Conservation (phyloP, 2,329 filamentous ascomycete species). For the Fusarium sp. region DNA sequence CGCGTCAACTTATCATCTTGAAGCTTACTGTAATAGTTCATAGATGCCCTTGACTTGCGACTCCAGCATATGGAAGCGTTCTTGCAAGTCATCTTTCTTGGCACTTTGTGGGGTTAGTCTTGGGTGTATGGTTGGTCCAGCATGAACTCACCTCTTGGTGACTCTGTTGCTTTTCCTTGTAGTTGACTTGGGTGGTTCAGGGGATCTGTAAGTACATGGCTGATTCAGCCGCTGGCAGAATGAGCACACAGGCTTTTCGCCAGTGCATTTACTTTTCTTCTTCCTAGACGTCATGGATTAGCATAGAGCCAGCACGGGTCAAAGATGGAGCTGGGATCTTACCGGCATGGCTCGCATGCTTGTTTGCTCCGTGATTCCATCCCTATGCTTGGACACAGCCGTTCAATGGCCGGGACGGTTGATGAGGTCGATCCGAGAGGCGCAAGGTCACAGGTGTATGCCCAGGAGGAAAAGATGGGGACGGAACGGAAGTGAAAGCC, state of each 20-base stretch:
- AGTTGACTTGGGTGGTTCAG: not conserved
- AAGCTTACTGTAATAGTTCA: slow-evolving; percentile 1
- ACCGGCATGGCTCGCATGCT: slow-evolving; percentile 27
- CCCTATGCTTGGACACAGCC: not conserved
- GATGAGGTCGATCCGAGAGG: not conserved
- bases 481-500: not conserved
- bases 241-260: slow-evolving; percentile 17
- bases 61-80: slow-evolving; percentile 11
- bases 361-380: slow-evolving; percentile 26
- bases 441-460: no score
- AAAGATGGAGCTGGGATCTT: rapidly evolving
- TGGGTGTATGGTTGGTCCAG: rapidly evolving
- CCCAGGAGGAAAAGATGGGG: not conserved
- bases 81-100: not conserved
- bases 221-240: slow-evolving; percentile 13
- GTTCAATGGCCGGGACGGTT: not conserved
- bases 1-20: not conserved
- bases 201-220: not conserved
- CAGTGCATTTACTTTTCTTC: slow-evolving; percentile 27
- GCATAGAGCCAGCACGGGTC: no score
- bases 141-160: not conserved
- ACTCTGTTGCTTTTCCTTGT: not conserved
- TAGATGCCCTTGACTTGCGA: slow-evolving; percentile 17
- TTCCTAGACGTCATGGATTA: not conserved
- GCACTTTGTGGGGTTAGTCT: not conserved